Evolutionary conservation across 768 basidiomycete species (phyloP), one percentile per base, ranked within the genome.

Genomic region (Tremella fuciformis): DNA sequence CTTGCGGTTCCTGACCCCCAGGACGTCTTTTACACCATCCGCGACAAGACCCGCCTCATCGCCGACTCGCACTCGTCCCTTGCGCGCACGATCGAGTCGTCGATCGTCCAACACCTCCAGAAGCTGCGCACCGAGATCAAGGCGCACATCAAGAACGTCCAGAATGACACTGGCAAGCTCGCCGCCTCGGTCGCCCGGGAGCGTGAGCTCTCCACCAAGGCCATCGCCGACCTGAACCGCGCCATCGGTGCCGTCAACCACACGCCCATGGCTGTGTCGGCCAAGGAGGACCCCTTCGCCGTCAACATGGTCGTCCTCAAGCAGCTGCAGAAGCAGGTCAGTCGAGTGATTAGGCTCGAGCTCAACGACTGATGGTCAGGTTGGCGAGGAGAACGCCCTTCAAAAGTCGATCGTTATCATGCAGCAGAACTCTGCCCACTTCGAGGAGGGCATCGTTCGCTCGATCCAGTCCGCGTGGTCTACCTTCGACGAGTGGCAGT

Each of bases 401-500:
- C 94, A 99, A 79, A 99, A 98, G 76, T 89, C 88, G 1, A 89
- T 97, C 70, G 86, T 99, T 71, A 93, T 99, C 76, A 97, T 94
- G 85, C 94, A 99, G 69, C 91, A 93, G 65, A 94, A 94, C 75
- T 89, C 87, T 15, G 94, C 93, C 19, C 87, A 93, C 74, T 99
- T 99, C 67, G 96, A 98, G 77, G 89, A 91, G 65, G 93, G 92
- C 53, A 89, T 99, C 68, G 91, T 99, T 24, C 88, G 89, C 59
- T 86, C 91, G 2, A 84, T 99, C 62, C 91, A 98, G 77, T 92
- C 91, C 18, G 91, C 96, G 0, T 99, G 96, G 96, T 84, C 87
- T 57, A 98, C 94, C 0, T 99, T 88, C 73, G 89, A 93, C 69
- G 94, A 98, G 67, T 80, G 80, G 80, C 75, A 78, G 60, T 83